Evolutionary conservation across 1,284 basidiomycete genomes (phyloP).

Genomic region (Cutaneotrichosporon cutaneum): DNA sequence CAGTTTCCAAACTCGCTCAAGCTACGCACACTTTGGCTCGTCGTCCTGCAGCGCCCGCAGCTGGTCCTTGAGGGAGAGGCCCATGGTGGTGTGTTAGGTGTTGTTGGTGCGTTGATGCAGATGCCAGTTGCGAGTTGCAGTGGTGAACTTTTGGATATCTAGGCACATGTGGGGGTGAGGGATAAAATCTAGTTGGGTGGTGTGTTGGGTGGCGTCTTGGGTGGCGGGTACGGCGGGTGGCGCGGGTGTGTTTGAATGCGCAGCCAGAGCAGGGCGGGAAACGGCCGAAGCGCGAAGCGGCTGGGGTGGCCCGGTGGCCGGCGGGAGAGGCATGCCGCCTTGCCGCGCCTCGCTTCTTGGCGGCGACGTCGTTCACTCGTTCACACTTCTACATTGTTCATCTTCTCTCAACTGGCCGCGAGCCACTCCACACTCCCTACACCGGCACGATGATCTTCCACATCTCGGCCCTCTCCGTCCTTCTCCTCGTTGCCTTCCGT

Average conservation of each 20-base stretch:
- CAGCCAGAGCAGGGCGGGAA: too few species aligned
- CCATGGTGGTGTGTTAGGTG: constrained; percentile 9
- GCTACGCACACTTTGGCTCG: constrained; percentile 17
- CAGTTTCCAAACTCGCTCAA: background rate
- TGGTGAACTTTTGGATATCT: constrained; percentile 15
- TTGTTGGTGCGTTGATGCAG: background rate
- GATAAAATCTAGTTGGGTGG: constrained; percentile 6
- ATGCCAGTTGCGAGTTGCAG: background rate
- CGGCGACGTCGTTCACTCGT: background rate
- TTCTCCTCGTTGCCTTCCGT: constrained; percentile 43
- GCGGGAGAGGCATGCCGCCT: too few species aligned
- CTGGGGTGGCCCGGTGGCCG: too few species aligned
- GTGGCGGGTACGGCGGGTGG: too few species aligned
- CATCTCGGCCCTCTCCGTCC: constrained; percentile 47
- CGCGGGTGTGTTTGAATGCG: too few species aligned
- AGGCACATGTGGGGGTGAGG: constrained; percentile 16
- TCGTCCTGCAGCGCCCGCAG: constrained; percentile 72
- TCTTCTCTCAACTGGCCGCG: background rate
- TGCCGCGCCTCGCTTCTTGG: background rate
- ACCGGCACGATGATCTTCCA: constrained; percentile 47
- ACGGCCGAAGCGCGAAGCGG: too few species aligned
- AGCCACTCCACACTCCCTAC: constrained; percentile 1
- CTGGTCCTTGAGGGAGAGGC: constrained; percentile 68
- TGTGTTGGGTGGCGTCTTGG: constrained; percentile 9
- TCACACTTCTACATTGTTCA: background rate